Evolutionary conservation across 371 early-diverging fungal genomes (phyloP).

Genomic region (Zopfochytrium polystomum): DNA sequence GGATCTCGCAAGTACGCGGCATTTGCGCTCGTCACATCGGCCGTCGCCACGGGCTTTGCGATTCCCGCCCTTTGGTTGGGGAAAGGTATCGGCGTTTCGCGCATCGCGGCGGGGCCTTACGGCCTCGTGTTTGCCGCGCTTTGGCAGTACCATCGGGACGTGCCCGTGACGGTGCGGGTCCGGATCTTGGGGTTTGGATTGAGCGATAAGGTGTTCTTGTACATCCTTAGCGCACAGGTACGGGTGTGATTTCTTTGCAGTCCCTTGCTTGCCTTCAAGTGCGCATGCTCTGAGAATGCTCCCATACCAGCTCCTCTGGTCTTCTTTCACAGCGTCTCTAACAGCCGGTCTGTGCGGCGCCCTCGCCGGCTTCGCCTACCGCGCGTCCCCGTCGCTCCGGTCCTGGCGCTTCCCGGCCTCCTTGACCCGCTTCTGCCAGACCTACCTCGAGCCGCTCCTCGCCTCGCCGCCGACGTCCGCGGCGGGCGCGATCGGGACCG

Average conservation of each 20-base stretch:
- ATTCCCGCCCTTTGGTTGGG: conserved; percentile 39
- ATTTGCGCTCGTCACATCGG: conserved; percentile 56
- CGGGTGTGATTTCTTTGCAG: background rate
- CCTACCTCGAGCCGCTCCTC: conserved; percentile 17
- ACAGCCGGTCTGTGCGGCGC: conserved; percentile 58
- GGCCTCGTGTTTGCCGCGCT: conserved; percentile 62
- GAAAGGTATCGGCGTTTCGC: conserved; percentile 48
- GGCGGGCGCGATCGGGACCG: conserved; percentile 4
- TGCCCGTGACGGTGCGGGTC: conserved; percentile 63
- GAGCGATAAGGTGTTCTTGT: conserved; percentile 63
- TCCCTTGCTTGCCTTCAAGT: background rate
- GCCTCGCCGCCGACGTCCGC: conserved; percentile 7
- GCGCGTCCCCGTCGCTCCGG: conserved; percentile 58
- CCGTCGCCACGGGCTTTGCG: conserved; percentile 53
- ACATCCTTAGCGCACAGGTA: conserved; percentile 62
- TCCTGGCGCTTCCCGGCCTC: conserved; percentile 60
- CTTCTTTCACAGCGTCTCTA: conserved; percentile 56
- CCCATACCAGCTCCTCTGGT: conserved; percentile 45
- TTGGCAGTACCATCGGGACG: conserved; percentile 57
- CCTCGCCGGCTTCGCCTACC: conserved; percentile 59
- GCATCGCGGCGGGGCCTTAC: conserved; percentile 64
- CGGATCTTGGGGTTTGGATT: conserved; percentile 60
- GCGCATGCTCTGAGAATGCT: conserved; percentile 1
- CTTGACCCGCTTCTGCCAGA: conserved; percentile 6
- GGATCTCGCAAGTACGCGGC: conserved; percentile 68